Conservation (phyloP, 129 eudicot species). For the Lactuca sativa region DNA sequence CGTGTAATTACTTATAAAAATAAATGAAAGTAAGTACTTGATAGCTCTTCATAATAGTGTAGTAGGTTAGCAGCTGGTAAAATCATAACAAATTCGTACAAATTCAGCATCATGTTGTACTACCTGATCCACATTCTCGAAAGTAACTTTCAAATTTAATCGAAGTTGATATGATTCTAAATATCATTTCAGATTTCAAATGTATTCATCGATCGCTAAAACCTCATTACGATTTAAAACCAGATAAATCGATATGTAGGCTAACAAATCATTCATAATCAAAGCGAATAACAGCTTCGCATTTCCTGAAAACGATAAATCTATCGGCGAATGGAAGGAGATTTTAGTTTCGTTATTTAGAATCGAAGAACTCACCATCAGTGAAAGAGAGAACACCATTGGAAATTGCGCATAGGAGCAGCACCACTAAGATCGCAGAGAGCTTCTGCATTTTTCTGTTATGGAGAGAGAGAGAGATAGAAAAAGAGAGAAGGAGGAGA, state of each 20-base stretch:
- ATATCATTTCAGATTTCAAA: not conserved
- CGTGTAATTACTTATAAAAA: not conserved
- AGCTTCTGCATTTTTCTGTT: slow-evolving; percentile 40
- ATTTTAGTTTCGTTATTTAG: not conserved
- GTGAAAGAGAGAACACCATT: slow-evolving; percentile 43
- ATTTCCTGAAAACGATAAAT: not conserved
- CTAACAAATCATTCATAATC: not conserved
- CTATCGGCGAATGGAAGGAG: not conserved
- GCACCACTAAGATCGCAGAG: slow-evolving; percentile 35
- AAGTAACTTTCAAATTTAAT: not conserved
- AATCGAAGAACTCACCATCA: slow-evolving; percentile 44
- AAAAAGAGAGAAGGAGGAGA: not conserved
- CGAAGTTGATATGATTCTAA: too few species aligned
- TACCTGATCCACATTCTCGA: not conserved
- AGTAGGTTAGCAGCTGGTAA: not conserved
- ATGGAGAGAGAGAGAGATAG: slow-evolving; percentile 7
- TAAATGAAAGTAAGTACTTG: not conserved
- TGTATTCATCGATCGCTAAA: not conserved
- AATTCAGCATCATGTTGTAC: slow-evolving; percentile 11
- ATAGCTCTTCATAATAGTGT: not conserved
- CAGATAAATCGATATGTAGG: not conserved
- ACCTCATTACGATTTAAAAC: not conserved
- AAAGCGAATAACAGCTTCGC: not conserved
- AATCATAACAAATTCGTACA: not conserved
- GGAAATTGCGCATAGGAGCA: slow-evolving; percentile 38